phyloP scores from a whole-genome alignment of 2,329 filamentous ascomycete genomes.

The Ceratocystiopsis minuta region DNA sequence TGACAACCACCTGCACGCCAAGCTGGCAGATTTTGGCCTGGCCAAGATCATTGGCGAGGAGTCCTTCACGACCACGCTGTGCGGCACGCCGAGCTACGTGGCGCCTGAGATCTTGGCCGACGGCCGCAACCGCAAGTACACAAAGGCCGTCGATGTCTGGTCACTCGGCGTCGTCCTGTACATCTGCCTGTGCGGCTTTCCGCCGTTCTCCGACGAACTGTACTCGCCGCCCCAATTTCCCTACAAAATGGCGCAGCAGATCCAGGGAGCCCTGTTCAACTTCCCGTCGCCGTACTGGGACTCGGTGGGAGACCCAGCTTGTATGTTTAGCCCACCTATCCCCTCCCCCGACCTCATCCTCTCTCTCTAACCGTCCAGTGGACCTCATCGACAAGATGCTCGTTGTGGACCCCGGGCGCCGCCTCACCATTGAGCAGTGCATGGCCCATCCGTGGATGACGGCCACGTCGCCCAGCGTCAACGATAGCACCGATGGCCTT shows the following conservation, averaged over 20 bases:
- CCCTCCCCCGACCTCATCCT: neutral
- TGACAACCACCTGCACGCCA: conserved; percentile 71
- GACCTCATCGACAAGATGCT: conserved; percentile 94
- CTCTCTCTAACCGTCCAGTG: conserved; percentile 24
- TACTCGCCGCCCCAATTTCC: conserved; percentile 66
- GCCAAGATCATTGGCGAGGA: conserved; percentile 98
- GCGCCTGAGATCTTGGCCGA: conserved; percentile 88
- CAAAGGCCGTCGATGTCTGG: conserved; percentile 90
- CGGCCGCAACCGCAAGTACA: conserved; percentile 68
- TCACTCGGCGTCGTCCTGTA: conserved; percentile 95
- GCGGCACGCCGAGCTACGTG: conserved; percentile 93
- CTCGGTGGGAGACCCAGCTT: conserved; percentile 63
- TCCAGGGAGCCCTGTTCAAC: conserved; percentile 73
- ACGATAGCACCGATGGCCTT: conserved; percentile 82
- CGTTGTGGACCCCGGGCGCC: conserved; percentile 64
- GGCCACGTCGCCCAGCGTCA: conserved; percentile 37
- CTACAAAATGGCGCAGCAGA: conserved; percentile 75
- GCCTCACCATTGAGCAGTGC: conserved; percentile 81
- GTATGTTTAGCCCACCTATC: conserved; percentile 22
- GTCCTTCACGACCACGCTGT: conserved; percentile 90
- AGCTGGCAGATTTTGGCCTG: conserved; percentile 88
- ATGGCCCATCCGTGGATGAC: conserved; percentile 82
- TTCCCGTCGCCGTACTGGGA: conserved; percentile 97
- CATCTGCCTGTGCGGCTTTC: conserved; percentile 92
- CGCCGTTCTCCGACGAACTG: conserved; percentile 90